phyloP scores from a whole-genome alignment of 768 basidiomycete species.

The Mycena amicta region DNA sequence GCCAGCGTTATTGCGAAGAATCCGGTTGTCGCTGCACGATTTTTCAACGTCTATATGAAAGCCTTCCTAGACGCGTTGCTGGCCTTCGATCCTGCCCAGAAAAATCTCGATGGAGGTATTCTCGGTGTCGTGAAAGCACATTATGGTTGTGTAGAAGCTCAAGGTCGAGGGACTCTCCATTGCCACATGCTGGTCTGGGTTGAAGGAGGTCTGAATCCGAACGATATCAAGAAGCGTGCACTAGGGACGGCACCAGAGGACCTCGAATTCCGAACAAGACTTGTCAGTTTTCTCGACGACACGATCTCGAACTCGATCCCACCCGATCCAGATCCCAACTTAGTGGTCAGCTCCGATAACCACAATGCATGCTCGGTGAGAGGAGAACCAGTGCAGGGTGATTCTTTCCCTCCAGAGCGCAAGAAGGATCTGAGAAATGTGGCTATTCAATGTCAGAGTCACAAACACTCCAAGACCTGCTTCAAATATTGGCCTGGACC shows the following conservation, averaged over 20 bases:
- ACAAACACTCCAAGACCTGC: background rate
- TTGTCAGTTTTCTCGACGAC: background rate
- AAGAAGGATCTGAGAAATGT: background rate
- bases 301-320: background rate
- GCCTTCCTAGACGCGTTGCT: background rate
- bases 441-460: background rate
- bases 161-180: too few species aligned
- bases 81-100: background rate
- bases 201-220: background rate
- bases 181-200: background rate
- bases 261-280: background rate
- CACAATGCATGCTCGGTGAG: background rate
- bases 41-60: background rate
- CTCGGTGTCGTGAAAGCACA: background rate
- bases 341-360: background rate
- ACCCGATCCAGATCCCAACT: background rate
- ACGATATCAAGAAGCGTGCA: background rate
- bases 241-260: background rate
- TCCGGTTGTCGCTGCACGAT: background rate
- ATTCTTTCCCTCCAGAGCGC: background rate
- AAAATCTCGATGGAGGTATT: background rate
- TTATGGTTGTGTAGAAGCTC: too few species aligned
- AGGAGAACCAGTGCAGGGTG: background rate
- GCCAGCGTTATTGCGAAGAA: background rate
- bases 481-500: background rate